These are phyloP conservation scores for Amyloporia xantha DNA, from an alignment of 768 basidiomycete species.

Conservation along the genomic window DNA sequence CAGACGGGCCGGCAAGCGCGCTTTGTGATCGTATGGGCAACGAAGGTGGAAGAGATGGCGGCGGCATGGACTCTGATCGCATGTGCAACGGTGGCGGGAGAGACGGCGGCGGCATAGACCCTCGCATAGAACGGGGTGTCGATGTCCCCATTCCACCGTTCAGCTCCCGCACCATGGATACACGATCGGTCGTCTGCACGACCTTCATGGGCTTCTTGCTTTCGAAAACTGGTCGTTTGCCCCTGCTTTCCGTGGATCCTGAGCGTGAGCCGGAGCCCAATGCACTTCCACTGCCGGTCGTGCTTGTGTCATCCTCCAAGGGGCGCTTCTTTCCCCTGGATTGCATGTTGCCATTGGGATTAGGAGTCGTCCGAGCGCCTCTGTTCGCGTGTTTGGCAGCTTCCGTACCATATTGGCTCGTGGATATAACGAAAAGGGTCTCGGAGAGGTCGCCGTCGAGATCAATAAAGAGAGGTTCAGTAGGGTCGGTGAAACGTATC, in stretches of 20 bases:
- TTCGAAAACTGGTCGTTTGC: not conserved
- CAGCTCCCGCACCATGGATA: slow-evolving; percentile 17
- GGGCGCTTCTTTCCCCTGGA: slow-evolving; percentile 34
- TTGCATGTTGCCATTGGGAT: slow-evolving; percentile 20
- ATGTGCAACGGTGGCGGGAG: slow-evolving; percentile 29
- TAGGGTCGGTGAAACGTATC: slow-evolving; percentile 70
- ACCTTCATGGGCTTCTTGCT: slow-evolving; percentile 45
- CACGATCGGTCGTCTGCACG: slow-evolving; percentile 31
- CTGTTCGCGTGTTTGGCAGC: not conserved
- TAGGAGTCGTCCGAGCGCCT: not conserved
- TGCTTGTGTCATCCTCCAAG: slow-evolving; percentile 24
- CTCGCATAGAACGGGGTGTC: slow-evolving; percentile 1
- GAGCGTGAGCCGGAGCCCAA: not conserved
- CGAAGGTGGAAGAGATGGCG: too few relatives aligned
- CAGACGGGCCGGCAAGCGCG: not conserved
- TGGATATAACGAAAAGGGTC: slow-evolving; percentile 72
- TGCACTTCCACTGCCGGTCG: not conserved
- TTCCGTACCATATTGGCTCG: slow-evolving; percentile 31
- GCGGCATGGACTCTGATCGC: too few relatives aligned
- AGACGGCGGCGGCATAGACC: slow-evolving; percentile 23
- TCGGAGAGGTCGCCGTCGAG: slow-evolving; percentile 63
- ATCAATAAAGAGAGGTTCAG: slow-evolving; percentile 70
- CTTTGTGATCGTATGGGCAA: too few relatives aligned
- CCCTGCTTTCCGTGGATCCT: not conserved
- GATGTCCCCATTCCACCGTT: not conserved